A percentile compares a stretch with the other conserved stretches of the same genome.
Conservation (phyloP, 805 yeast species). For the Starmerella potacharoeniae region DNA sequence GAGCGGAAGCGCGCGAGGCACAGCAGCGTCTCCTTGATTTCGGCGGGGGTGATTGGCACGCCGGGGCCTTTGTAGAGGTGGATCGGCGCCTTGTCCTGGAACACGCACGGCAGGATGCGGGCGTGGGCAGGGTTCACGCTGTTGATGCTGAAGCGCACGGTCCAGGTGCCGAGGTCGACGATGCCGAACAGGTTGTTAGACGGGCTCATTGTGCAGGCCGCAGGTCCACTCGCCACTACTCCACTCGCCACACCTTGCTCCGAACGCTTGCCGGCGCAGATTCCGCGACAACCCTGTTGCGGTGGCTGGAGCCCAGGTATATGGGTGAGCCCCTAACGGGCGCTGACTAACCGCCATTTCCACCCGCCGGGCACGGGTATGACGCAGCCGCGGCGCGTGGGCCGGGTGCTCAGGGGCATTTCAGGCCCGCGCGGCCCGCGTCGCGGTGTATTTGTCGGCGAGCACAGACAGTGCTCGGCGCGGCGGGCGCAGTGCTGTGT, state of each 20-base stretch:
- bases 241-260: no score
- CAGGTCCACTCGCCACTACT: neutral
- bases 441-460: no score
- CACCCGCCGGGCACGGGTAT: neutral
- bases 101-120: conserved; percentile 65
- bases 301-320: neutral
- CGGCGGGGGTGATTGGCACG: conserved; percentile 28
- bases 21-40: conserved; percentile 46
- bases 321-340: neutral
- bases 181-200: conserved; percentile 24
- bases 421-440: no score
- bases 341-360: neutral
- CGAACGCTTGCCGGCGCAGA: neutral
- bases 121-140: conserved; percentile 60
- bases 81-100: conserved; percentile 61
- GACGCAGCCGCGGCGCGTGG: no score
- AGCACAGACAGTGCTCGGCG: no score
- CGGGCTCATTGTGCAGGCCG: neutral
- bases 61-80: conserved; percentile 43
- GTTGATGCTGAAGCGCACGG: conserved; percentile 60
- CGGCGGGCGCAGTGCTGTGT: no score
- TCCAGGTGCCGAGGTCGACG: conserved; percentile 70
- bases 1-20: conserved; percentile 57
- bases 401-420: no score
- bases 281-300: neutral